A percentile compares a stretch with the other conserved stretches of the same genome.
phyloP scores from a whole-genome alignment of 768 basidiomycete genomes.

The Rhizopogon vesiculosus region DNA sequence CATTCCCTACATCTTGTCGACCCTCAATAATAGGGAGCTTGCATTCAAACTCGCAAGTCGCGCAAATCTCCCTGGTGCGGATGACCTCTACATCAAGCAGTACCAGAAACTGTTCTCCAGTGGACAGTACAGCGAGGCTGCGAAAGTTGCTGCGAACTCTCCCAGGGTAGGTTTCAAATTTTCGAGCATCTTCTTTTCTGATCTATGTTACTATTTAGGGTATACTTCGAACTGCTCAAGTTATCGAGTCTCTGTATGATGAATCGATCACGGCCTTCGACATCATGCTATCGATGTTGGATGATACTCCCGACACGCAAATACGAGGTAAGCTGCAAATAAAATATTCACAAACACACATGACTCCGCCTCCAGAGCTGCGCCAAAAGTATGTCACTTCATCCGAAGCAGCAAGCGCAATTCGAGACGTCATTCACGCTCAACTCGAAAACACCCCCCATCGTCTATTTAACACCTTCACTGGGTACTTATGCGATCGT shows the following conservation, averaged over 20 bases:
- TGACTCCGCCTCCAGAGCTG: conserved; percentile 22
- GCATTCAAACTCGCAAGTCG: conserved; percentile 97
- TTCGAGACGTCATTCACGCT: neutral
- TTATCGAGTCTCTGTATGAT: conserved; percentile 81
- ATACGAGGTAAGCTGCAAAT: too few species aligned
- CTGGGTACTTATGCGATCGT: too few species aligned
- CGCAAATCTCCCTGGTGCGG: conserved; percentile 94
- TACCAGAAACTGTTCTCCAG: conserved; percentile 79
- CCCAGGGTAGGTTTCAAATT: conserved; percentile 48
- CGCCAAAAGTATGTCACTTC: conserved; percentile 12
- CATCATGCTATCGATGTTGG: too few species aligned
- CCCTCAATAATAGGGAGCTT: conserved; percentile 94
- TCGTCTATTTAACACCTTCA: too few species aligned
- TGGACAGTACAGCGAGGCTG: conserved; percentile 90
- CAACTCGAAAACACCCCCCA: too few species aligned
- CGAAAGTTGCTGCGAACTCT: conserved; percentile 97
- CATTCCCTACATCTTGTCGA: conserved; percentile 90
- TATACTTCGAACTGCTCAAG: conserved; percentile 88
- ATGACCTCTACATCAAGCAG: conserved; percentile 93
- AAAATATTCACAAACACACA: too few species aligned
- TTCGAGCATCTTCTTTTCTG: neutral
- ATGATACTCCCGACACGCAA: too few species aligned
- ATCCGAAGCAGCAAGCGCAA: too few species aligned
- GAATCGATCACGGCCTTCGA: too few species aligned
- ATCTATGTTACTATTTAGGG: conserved; percentile 45